Conservation (phyloP, 2,329 filamentous ascomycete species). For the Fusarium sp. region DNA sequence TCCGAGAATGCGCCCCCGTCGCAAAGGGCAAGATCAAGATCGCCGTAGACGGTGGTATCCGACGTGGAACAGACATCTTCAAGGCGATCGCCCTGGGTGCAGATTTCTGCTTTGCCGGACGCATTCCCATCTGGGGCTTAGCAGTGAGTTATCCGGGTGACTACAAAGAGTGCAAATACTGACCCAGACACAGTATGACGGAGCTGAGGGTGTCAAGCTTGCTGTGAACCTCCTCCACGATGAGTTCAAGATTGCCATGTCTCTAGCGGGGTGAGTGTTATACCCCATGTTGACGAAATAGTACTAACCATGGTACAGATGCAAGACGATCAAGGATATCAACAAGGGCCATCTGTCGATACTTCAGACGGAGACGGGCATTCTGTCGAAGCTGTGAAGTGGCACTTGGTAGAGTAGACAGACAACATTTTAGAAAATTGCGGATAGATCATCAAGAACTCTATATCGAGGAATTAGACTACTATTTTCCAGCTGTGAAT, state of each 20-base stretch:
- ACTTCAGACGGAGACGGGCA: conserved; percentile 19
- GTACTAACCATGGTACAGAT: background rate
- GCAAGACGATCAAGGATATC: conserved; percentile 22
- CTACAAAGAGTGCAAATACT: background rate
- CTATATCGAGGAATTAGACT: background rate
- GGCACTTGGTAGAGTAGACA: background rate
- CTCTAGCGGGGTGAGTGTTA: background rate
- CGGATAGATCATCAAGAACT: background rate
- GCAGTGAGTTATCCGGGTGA: background rate
- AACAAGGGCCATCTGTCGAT: conserved; percentile 21
- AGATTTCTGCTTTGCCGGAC: background rate
- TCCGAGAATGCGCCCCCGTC: background rate
- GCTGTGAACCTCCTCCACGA: background rate
- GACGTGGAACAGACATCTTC: background rate
- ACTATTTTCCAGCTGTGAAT: background rate
- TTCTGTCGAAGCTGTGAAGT: conserved; percentile 24
- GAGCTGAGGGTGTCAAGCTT: background rate
- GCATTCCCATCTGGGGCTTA: background rate
- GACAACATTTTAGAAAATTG: background rate
- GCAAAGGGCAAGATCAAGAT: conserved; percentile 1
- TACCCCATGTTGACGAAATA: background rate
- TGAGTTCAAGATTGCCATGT: background rate
- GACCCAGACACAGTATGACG: background rate
- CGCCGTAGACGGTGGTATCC: background rate
- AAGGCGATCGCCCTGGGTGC: background rate